Conservation (phyloP, 192 early-diverging fungal species). For the Thamnidium elegans region DNA sequence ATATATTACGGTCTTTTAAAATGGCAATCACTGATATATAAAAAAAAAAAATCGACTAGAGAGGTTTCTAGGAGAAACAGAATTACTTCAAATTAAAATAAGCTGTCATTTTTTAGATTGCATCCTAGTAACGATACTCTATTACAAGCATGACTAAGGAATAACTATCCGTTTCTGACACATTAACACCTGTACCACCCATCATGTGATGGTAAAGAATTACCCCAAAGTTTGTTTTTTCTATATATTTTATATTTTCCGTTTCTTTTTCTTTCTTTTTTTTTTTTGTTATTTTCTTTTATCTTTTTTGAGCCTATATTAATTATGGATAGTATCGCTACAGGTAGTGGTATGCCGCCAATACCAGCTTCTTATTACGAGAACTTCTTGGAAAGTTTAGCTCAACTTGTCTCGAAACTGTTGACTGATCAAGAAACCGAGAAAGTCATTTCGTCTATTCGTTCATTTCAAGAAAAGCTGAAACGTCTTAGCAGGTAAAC, state of each 20-base stretch:
- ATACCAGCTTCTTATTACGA: constrained; percentile 45
- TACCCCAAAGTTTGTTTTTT: neutral
- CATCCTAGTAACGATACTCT: too few relatives aligned
- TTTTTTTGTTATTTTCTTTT: neutral
- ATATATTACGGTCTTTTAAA: too few relatives aligned
- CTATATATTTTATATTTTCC: neutral
- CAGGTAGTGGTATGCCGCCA: neutral
- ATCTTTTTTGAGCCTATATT: neutral
- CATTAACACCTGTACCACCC: neutral
- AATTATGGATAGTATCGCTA: neutral
- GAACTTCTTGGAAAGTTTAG: constrained; percentile 61
- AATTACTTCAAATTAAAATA: too few relatives aligned
- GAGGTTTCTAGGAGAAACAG: too few relatives aligned
- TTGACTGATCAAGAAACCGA: constrained; percentile 69
- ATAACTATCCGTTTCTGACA: too few relatives aligned
- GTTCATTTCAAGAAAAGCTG: constrained; percentile 62
- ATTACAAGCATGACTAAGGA: too few relatives aligned
- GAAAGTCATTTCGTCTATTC: constrained; percentile 52
- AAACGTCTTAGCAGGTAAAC: constrained; percentile 58
- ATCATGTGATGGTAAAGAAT: neutral
- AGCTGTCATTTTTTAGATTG: too few relatives aligned
- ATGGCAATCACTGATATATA: too few relatives aligned
- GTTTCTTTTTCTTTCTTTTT: neutral
- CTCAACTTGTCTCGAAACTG: constrained; percentile 56
- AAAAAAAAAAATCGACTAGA: too few relatives aligned